Evolutionary conservation across 345 rosid genomes (phyloP).

Genomic region (Gossypium herbaceum): DNA sequence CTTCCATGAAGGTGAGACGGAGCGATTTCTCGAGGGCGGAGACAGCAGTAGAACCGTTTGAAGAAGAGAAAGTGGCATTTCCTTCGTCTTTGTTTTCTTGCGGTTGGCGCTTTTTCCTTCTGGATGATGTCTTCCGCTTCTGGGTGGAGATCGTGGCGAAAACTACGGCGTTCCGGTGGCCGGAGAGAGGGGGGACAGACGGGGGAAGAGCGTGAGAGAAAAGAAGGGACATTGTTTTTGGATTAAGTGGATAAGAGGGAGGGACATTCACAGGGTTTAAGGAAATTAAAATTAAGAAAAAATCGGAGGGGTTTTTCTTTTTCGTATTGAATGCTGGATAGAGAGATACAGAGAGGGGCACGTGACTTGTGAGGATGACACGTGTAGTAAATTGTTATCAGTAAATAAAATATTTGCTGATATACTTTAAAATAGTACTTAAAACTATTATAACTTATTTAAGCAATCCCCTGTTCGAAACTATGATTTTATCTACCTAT

Average conservation of each 20-base stretch:
- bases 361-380: not conserved
- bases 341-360: not conserved
- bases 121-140: conserved; percentile 27
- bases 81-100: conserved; percentile 9
- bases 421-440: too few species aligned
- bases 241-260: conserved; percentile 19
- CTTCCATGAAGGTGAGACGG: conserved; percentile 88
- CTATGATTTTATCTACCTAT: too few species aligned
- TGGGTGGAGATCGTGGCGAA: conserved; percentile 27
- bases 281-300: not conserved
- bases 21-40: conserved; percentile 71
- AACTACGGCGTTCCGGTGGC: conserved; percentile 5
- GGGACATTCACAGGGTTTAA: conserved; percentile 19
- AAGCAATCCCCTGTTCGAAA: too few species aligned
- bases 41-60: conserved; percentile 16
- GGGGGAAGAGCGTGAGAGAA: conserved; percentile 17
- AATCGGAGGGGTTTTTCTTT: conserved; percentile 10
- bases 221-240: conserved; percentile 20
- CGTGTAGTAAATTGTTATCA: too few species aligned
- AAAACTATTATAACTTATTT: too few species aligned
- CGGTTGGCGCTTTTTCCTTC: conserved; percentile 25
- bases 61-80: conserved; percentile 5
- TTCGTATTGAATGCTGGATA: conserved; percentile 7
- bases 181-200: conserved; percentile 13
- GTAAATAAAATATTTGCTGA: too few species aligned